A percentile compares a stretch with the other conserved stretches of the same genome.
These are phyloP conservation scores for Erodium texanum DNA, from an alignment of 441 rosid species.

Conservation along the genomic window DNA sequence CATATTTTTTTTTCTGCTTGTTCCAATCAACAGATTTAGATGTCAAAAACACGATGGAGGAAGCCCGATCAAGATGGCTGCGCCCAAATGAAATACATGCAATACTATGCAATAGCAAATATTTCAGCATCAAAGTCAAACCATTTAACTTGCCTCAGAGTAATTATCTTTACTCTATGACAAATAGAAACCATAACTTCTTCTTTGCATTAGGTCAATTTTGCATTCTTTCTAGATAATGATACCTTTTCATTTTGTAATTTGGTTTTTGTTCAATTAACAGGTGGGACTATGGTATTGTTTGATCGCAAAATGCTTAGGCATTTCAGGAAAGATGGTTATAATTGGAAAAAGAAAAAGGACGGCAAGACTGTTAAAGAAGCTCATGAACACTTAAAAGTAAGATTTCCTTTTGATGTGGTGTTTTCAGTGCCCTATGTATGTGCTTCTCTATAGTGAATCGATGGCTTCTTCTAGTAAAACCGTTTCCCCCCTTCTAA, in stretches of 20 bases:
- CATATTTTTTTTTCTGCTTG: slow-evolving; percentile 12
- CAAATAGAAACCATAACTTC: neutral
- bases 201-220: neutral
- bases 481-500: no score
- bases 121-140: slow-evolving; percentile 64
- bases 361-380: slow-evolving; percentile 97
- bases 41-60: slow-evolving; percentile 50
- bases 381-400: slow-evolving; percentile 98
- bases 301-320: slow-evolving; percentile 95
- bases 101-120: slow-evolving; percentile 56
- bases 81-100: slow-evolving; percentile 97
- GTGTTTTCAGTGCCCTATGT: slow-evolving; percentile 6
- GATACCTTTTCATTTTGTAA: neutral
- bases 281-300: slow-evolving; percentile 73
- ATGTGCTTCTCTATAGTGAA: neutral
- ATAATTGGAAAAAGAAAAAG: slow-evolving; percentile 95
- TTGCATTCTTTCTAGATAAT: neutral
- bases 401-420: slow-evolving; percentile 26
- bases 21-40: slow-evolving; percentile 59
- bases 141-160: slow-evolving; percentile 73
- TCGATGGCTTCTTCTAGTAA: neutral
- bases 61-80: slow-evolving; percentile 79
- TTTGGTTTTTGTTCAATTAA: slow-evolving; percentile 21
- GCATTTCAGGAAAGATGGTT: slow-evolving; percentile 93
- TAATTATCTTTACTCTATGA: slow-evolving; percentile 25